A percentile compares a stretch with the other conserved stretches of the same genome.
These are phyloP conservation scores for Ricinus communis DNA, from an alignment of 345 rosid genomes.

Conservation along the genomic window DNA sequence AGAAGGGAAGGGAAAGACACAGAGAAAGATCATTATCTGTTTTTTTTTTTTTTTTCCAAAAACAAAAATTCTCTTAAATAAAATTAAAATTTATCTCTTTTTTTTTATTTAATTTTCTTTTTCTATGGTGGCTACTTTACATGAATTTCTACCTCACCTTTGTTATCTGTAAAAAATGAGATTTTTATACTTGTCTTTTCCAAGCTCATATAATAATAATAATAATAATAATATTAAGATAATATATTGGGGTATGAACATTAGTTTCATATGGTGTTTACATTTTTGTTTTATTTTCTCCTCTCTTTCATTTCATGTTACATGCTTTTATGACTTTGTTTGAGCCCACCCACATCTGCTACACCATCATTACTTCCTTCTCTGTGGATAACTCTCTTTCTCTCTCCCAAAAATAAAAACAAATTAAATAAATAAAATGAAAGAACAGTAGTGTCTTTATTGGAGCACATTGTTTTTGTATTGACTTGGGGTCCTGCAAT, in stretches of 20 bases:
- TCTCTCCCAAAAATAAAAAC: neutral
- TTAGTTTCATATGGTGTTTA: neutral
- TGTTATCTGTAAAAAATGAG: conserved; percentile 47
- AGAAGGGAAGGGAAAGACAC: no score
- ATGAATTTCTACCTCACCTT: conserved; percentile 57
- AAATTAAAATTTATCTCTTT: neutral
- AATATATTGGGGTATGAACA: no score
- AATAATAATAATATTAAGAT: no score
- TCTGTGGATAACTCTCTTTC: neutral
- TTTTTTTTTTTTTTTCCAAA: neutral
- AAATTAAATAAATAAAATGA: neutral
- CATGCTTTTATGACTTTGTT: conserved; percentile 3
- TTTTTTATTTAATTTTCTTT: neutral
- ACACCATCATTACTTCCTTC: conserved; percentile 30
- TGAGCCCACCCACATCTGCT: conserved; percentile 37
- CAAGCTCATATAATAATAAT: no score
- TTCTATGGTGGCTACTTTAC: conserved; percentile 30
- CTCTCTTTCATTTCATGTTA: neutral
- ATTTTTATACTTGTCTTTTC: conserved; percentile 37
- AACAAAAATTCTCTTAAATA: no score
- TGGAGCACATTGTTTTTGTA: neutral
- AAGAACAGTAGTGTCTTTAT: no score
- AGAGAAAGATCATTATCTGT: neutral
- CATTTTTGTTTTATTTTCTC: conserved; percentile 24
- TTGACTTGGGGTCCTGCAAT: conserved; percentile 1